Conservation (phyloP, 1,284 basidiomycete species). For the Trichosporon sp. region DNA sequence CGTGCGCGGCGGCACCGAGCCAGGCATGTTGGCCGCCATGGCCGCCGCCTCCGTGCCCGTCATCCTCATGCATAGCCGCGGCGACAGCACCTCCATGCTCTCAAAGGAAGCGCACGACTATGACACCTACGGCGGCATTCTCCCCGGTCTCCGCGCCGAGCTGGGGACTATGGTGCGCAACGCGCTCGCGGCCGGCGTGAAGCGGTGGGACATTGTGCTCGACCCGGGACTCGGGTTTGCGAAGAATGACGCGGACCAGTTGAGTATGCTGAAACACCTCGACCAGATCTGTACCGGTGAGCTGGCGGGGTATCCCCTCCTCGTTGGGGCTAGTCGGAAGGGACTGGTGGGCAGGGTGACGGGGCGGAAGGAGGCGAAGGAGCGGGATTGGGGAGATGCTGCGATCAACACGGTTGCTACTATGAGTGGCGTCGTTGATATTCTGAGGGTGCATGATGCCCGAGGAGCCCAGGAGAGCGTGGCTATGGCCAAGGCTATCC, state of each 20-base stretch:
- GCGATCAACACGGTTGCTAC: conserved; percentile 76
- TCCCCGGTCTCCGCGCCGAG: conserved; percentile 74
- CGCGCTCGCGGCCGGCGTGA: conserved; percentile 76
- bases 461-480: conserved; percentile 68
- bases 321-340: conserved; percentile 82
- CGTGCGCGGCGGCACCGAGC: conserved; percentile 71
- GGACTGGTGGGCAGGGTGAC: conserved; percentile 73
- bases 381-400: conserved; percentile 78
- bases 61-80: conserved; percentile 90
- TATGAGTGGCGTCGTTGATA: conserved; percentile 67
- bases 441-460: conserved; percentile 85
- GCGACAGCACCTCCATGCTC: conserved; percentile 65
- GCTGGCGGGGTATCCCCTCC: conserved; percentile 62
- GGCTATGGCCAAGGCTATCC: conserved; percentile 61
- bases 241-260: conserved; percentile 76
- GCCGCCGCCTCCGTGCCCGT: conserved; percentile 66
- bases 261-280: conserved; percentile 68
- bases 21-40: conserved; percentile 69
- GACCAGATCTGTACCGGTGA: conserved; percentile 58
- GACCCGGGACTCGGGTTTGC: conserved; percentile 97
- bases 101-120: conserved; percentile 72
- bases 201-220: conserved; percentile 85
- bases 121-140: conserved; percentile 59
- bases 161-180: conserved; percentile 69
- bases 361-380: conserved; percentile 59